Evolutionary conservation across 2,329 filamentous ascomycete species (phyloP).

Genomic region (Sclerotinia sclerotiorum): DNA sequence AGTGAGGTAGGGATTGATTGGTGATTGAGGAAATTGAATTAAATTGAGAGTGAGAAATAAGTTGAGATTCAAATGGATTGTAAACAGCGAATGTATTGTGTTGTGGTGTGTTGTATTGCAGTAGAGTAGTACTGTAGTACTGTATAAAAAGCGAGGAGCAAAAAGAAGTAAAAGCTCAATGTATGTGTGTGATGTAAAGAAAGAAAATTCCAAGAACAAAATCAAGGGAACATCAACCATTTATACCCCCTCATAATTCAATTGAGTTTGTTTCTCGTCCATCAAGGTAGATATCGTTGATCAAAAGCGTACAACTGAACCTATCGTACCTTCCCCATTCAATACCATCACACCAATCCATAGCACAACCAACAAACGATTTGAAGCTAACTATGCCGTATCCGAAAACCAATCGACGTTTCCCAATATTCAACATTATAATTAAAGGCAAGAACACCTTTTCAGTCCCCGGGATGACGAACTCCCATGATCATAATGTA

Average conservation of each 20-base stretch:
- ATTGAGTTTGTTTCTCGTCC: background rate
- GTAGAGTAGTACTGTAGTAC: background rate
- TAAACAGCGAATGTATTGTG: background rate
- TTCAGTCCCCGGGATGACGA: slow-evolving; percentile 1
- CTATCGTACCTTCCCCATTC: background rate
- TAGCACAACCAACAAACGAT: background rate
- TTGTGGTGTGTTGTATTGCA: background rate
- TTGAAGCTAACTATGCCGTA: background rate
- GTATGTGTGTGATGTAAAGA: slow-evolving; percentile 5
- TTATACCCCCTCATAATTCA: background rate
- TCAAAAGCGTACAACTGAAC: background rate
- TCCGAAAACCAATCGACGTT: background rate
- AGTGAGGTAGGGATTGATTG: background rate
- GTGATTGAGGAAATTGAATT: background rate
- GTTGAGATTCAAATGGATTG: background rate
- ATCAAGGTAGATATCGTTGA: background rate
- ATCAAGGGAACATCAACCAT: background rate
- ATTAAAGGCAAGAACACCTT: background rate
- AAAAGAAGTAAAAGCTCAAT: background rate
- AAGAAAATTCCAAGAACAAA: background rate
- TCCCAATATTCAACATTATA: background rate
- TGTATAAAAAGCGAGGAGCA: background rate
- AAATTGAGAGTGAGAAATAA: background rate
- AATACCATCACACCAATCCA: background rate
- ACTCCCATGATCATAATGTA: slow-evolving; percentile 18